phyloP scores from a whole-genome alignment of 2,329 filamentous ascomycete species.

The Emergomyces orientalis region DNA sequence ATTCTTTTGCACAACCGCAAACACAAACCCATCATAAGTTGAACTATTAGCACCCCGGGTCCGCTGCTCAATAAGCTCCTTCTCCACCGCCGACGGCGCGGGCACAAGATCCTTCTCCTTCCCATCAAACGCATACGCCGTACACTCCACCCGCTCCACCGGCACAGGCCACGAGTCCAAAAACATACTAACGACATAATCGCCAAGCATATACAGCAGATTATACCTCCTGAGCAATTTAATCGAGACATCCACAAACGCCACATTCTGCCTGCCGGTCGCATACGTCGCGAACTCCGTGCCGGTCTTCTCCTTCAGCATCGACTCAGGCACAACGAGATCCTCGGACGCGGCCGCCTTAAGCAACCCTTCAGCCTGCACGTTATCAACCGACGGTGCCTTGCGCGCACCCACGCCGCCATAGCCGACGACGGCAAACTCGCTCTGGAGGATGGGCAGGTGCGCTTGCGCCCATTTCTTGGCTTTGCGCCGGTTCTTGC shows the following conservation, averaged over 20 bases:
- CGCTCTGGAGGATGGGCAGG: slow-evolving; percentile 59
- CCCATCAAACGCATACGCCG: slow-evolving; percentile 83
- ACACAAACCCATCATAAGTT: slow-evolving; percentile 82
- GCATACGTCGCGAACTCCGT: slow-evolving; percentile 83
- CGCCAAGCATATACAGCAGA: slow-evolving; percentile 57
- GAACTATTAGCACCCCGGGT: slow-evolving; percentile 43
- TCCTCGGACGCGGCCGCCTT: slow-evolving; percentile 33
- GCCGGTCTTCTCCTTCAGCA: slow-evolving; percentile 78
- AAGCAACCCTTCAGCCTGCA: slow-evolving; percentile 34
- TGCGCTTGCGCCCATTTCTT: slow-evolving; percentile 71
- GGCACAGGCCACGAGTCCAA: slow-evolving; percentile 65
- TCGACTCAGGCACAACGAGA: slow-evolving; percentile 39
- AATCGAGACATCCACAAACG: slow-evolving; percentile 79
- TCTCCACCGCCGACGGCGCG: slow-evolving; percentile 48
- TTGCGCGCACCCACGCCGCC: slow-evolving; percentile 40
- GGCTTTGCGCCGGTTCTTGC: slow-evolving; percentile 69
- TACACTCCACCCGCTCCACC: slow-evolving; percentile 64
- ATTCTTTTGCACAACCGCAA: slow-evolving; percentile 91
- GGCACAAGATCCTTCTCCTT: slow-evolving; percentile 73
- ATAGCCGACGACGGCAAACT: slow-evolving; percentile 85
- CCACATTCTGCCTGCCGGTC: slow-evolving; percentile 83
- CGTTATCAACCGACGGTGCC: slow-evolving; percentile 38
- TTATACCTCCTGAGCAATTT: slow-evolving; percentile 80
- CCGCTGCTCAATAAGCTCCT: slow-evolving; percentile 54
- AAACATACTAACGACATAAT: slow-evolving; percentile 63